These are phyloP conservation scores for Russula virescens DNA, from an alignment of 768 basidiomycete genomes.

Conservation along the genomic window DNA sequence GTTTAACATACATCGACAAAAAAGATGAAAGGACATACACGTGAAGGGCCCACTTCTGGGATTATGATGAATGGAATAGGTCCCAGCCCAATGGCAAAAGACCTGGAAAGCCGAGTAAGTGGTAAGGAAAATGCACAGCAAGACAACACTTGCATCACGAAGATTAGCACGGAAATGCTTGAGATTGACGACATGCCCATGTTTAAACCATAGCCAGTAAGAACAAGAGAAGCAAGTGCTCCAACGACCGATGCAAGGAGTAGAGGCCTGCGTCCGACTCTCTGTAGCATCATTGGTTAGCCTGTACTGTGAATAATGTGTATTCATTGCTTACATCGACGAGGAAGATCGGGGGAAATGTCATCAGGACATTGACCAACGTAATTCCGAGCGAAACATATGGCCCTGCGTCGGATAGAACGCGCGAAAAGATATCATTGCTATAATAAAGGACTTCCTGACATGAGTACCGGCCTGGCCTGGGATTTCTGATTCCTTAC, in stretches of 20 bases:
- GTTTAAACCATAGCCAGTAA: slow-evolving; percentile 68
- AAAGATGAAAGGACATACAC: slow-evolving; percentile 43
- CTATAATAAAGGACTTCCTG: slow-evolving; percentile 80
- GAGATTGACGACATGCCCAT: slow-evolving; percentile 52
- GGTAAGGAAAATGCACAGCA: neutral
- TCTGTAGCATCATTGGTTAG: slow-evolving; percentile 35
- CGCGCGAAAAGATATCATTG: slow-evolving; percentile 76
- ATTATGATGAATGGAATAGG: slow-evolving; percentile 92
- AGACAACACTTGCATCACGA: slow-evolving; percentile 58
- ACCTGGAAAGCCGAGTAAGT: slow-evolving; percentile 38
- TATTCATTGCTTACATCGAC: slow-evolving; percentile 59
- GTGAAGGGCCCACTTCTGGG: slow-evolving; percentile 78
- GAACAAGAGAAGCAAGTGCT: slow-evolving; percentile 56
- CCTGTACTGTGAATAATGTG: neutral
- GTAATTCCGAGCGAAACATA: slow-evolving; percentile 83
- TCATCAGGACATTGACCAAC: slow-evolving; percentile 74
- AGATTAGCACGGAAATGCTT: slow-evolving; percentile 68
- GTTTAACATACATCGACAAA: neutral
- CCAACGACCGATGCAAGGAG: slow-evolving; percentile 63
- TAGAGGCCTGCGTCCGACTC: slow-evolving; percentile 65
- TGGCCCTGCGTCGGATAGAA: slow-evolving; percentile 72
- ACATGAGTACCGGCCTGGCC: slow-evolving; percentile 7
- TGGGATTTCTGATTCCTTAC: slow-evolving; percentile 30
- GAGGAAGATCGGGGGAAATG: slow-evolving; percentile 80
- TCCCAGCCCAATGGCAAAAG: slow-evolving; percentile 86